These are phyloP conservation scores for Mitragyna speciosa DNA, from an alignment of 257 asterid species.

Conservation along the genomic window DNA sequence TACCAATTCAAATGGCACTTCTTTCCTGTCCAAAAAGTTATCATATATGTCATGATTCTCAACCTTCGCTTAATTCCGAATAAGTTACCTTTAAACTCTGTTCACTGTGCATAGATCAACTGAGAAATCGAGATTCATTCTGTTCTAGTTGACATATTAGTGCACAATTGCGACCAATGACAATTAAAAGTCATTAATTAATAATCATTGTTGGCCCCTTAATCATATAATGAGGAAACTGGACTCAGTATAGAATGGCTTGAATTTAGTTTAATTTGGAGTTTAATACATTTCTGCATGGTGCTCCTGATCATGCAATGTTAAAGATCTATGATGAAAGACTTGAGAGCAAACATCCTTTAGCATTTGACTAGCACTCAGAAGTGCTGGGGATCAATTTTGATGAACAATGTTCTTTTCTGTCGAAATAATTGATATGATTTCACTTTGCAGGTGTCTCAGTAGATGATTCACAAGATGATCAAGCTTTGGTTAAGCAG, in stretches of 20 bases:
- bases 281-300: neutral
- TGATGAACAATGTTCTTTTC: neutral
- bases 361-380: too few relatives aligned
- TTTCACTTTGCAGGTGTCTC: constrained; percentile 45
- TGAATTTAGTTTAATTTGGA: neutral
- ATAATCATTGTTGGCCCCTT: neutral
- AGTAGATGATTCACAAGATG: constrained; percentile 42
- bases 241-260: neutral
- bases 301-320: neutral
- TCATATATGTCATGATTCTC: neutral
- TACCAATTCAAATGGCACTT: neutral
- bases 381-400: neutral
- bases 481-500: constrained; percentile 48
- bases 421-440: neutral
- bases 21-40: neutral
- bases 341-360: neutral
- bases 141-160: neutral
- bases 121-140: neutral
- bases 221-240: neutral
- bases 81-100: neutral
- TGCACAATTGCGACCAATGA: neutral
- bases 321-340: neutral
- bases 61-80: neutral
- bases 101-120: neutral
- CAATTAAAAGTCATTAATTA: neutral